Base-by-base conservation (phyloP, 345 rosid species). In the Eucalyptus marginata region DNA sequence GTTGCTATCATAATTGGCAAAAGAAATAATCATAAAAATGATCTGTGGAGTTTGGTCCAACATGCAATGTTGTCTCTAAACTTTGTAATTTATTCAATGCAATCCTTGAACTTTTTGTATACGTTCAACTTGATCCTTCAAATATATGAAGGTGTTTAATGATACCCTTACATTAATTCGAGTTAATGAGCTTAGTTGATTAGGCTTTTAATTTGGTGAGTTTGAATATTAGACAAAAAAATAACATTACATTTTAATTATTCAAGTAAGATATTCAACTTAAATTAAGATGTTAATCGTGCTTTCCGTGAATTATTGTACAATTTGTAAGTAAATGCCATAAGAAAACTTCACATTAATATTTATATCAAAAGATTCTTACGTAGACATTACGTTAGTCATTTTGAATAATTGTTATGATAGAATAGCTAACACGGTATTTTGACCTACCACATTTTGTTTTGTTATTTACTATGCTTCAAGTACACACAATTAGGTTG, bases 61-160 rank as follows among this genome's bases (percentile, higher is more conserved):
- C 33, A 3, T n/a, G 18, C 5, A 64, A 7, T n/a, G 17, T 64
- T 8, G 4, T 64, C 40, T 33, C 9, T 15, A 4, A 7, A 64
- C 18, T 64, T 15, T n/a, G 3, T 64, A n/a, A 64, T 64, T 64
- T 64, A 16, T 64, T 14, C 18, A n/a, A n/a, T 64, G 40, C 7
- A 17, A 8, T n/a, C 20, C 5, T 0, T 7, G 8, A n/a, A 1
- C 0, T 64, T 64, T n/a, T 7, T 8, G 10, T 64, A 64, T 2
- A n/a, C 7, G 1, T 64, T 64, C 5, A 64, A n/a, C 18, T n/a
- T 64, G 15, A 16, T 16, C 36, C 36, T 14, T 17, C 2, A 40
- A 33, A 12, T 18, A 71, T 33, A 17, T 17, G 5, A 68, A 13
- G 10, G 18, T 8, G 7, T 33, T 68, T 15, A 33, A 33, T 36